phyloP scores from a whole-genome alignment of 148 eudicot species.

The Rhododendron simsii region DNA sequence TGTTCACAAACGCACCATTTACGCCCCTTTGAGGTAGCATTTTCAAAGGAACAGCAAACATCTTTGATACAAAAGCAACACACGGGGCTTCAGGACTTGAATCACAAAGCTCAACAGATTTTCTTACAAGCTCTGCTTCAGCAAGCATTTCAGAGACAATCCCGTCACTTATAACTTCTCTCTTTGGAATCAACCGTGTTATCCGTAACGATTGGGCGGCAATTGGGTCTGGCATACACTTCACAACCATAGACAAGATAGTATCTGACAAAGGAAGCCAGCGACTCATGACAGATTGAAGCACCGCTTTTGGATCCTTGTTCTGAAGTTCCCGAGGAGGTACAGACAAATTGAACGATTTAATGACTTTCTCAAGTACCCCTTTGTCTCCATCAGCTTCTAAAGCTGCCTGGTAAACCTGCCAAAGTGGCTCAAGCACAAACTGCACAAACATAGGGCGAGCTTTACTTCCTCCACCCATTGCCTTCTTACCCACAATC shows the following conservation, averaged over 20 bases:
- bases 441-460: slow-evolving; percentile 87
- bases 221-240: slow-evolving; percentile 68
- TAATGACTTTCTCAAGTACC: slow-evolving; percentile 64
- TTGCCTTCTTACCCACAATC: slow-evolving; percentile 67
- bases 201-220: slow-evolving; percentile 65
- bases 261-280: slow-evolving; percentile 85
- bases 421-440: slow-evolving; percentile 87
- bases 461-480: slow-evolving; percentile 50
- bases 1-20: slow-evolving; percentile 44
- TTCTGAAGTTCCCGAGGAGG: slow-evolving; percentile 72
- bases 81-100: slow-evolving; percentile 65
- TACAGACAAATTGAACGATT: slow-evolving; percentile 52
- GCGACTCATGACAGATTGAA: slow-evolving; percentile 77
- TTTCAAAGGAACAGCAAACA: slow-evolving; percentile 83
- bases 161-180: slow-evolving; percentile 48
- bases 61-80: slow-evolving; percentile 93
- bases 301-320: slow-evolving; percentile 72
- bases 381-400: slow-evolving; percentile 61
- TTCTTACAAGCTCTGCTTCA: slow-evolving; percentile 72
- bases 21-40: slow-evolving; percentile 62
- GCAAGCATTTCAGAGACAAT: slow-evolving; percentile 47
- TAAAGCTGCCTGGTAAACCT: slow-evolving; percentile 57
- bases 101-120: slow-evolving; percentile 75
- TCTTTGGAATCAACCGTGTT: slow-evolving; percentile 75
- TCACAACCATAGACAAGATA: slow-evolving; percentile 68